Evolutionary conservation across 2,329 filamentous ascomycete genomes (phyloP), one percentile per base, ranked within the genome.

Genomic region (Zopfia rhizophila): DNA sequence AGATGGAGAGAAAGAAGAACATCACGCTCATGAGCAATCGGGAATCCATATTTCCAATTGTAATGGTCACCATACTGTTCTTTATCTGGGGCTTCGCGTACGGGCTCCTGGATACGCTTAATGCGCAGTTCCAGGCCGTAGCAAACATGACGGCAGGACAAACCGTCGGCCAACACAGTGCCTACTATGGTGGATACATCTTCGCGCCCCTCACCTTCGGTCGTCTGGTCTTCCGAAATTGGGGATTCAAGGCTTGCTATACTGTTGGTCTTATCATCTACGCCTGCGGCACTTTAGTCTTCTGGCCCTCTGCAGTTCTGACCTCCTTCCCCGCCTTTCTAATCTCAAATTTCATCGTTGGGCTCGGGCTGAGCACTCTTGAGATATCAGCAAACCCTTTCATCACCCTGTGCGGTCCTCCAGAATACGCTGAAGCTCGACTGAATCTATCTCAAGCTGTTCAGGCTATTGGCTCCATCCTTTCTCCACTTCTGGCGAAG

Each of bases 31-130:
- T 84, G 45, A 84, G 82, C 1, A 78, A 78, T 1, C 66, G 72
- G 8, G 87, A 91, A 52, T 89, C 87, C 0, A 74, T 89, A 55
- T 88, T 85, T 53, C 90, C 90, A 53, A 86, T 89, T 61, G 79
- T 82, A 12, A 78, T 90, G 53, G 90, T 95, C 16, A 90, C 89
- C 1, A 81, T 92, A 5, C 76, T 96, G 0, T 96, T 96, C 72
- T 85, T 96, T 54, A 76, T 96, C 3, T 96, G 91, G 91, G 92
- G 92, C 0, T 88, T 96, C 46, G 91, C 91, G 0, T 96, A 96
- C 59, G 92, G 92, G 0, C 80, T 96, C 2, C 77, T 96, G 5
- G 91, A 94, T 61, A 88, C 87, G 0, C 80, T 97, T 19, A 96
- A 96, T 66, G 81, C 80, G 14, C 84, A 84, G 17, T 86, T 91